These are phyloP conservation scores for Cucumis melo DNA, from an alignment of 306 rosid species.

Conservation along the genomic window DNA sequence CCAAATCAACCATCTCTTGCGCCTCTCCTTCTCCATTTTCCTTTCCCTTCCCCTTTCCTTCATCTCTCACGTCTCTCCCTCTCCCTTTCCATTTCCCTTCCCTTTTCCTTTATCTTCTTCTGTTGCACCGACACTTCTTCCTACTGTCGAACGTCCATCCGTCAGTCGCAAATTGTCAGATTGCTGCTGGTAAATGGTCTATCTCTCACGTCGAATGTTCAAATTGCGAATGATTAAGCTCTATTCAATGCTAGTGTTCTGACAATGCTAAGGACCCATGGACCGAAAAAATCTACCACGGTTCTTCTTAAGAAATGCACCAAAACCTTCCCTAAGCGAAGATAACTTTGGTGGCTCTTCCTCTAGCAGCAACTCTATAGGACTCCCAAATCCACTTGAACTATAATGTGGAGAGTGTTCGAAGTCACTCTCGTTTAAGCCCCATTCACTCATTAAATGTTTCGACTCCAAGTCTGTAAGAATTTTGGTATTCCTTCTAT, in stretches of 20 bases:
- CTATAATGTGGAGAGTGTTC: slow-evolving; percentile 26
- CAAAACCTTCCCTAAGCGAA: slow-evolving; percentile 55
- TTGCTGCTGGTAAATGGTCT: no score
- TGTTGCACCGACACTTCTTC: no score
- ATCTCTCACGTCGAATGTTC: no score
- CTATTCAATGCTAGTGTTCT: slow-evolving; percentile 36
- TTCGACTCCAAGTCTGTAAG: slow-evolving; percentile 70
- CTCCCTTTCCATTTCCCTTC: no score
- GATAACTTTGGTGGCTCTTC: slow-evolving; percentile 38
- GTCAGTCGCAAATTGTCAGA: no score
- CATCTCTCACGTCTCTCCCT: no score
- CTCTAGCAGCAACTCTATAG: slow-evolving; percentile 47
- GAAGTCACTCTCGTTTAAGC: slow-evolving; percentile 56
- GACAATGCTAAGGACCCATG: slow-evolving; percentile 50
- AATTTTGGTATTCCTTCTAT: slow-evolving; percentile 47
- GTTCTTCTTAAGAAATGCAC: slow-evolving; percentile 34
- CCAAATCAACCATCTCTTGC: no score
- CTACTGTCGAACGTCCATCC: no score
- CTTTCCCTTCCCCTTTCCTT: no score
- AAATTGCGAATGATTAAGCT: slow-evolving; percentile 47
- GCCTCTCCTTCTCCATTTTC: no score
- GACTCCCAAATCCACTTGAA: slow-evolving; percentile 83
- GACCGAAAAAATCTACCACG: slow-evolving; percentile 55
- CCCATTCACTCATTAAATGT: slow-evolving; percentile 61
- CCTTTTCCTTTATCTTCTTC: no score